Evolutionary conservation across 805 yeast species (phyloP), one percentile per base, ranked within the genome.

Genomic region (Candida tallmaniae): DNA sequence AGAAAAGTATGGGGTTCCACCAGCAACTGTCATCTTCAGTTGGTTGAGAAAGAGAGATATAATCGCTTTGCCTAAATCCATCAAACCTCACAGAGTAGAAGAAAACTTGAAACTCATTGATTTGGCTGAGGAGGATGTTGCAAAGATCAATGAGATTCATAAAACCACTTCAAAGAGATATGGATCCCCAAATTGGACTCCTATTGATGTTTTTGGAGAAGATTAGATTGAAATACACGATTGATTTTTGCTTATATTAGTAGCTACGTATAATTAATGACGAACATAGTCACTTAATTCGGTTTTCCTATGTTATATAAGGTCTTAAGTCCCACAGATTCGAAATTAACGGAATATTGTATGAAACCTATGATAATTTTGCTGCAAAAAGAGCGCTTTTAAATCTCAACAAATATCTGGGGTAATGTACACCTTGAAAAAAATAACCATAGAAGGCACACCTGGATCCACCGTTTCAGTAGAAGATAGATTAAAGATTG

Each of bases 21-120:
- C 79, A 6, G 81, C 80, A 11, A 70, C 71, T 34, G 50, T 77
- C 10, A 54, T 74, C 25, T 58, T 78, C 37, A 73, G 80, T 14
- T 64, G 69, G 69, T 65, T 65, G 6, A 40, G 60, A n/a, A 54
- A 55, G 46, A 55, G 68, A 45, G 56, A 49, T n/a, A 60, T 64
- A 3, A 54, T 61, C 20, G 66, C 60, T 6, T 57, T 63, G 37
- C 65, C 65, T 11, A 65, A 61, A 46, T 61, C 68, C 6, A 50
- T 53, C 12, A 54, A 52, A 6, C 50, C 50, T 7, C 36, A 36
- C 11, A 44, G 56, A 44, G 55, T 70, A 26, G 60, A 45, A 18
- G 46, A 56, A 28, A 70, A 70, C 46, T 55, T 68, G 31, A 43
- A 60, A 23, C 39, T 56, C 6, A 47, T 70, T 12, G 45, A 52